phyloP scores from a whole-genome alignment of 2,329 filamentous ascomycete genomes.

The Colletotrichum sp. region DNA sequence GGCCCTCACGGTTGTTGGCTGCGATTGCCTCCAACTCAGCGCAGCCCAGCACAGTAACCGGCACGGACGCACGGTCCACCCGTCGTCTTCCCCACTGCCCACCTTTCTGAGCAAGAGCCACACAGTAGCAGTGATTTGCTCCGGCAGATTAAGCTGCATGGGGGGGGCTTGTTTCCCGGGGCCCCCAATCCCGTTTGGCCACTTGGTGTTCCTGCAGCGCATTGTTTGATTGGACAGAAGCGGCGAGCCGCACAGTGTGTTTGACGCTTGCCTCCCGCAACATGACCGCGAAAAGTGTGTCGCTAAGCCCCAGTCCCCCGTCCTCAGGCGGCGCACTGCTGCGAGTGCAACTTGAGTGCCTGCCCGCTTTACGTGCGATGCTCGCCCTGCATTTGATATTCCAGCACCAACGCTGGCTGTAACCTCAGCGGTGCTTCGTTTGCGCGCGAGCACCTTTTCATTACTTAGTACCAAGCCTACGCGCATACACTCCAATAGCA shows the following conservation, averaged over 20 bases:
- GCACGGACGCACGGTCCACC: background rate
- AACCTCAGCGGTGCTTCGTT: background rate
- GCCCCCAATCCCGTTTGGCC: background rate
- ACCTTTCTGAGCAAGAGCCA: background rate
- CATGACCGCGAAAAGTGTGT: background rate
- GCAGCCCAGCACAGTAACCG: background rate
- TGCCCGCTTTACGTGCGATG: background rate
- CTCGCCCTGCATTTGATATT: background rate
- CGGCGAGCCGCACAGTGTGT: constrained; percentile 16
- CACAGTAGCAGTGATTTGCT: constrained; percentile 5
- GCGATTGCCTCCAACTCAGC: background rate
- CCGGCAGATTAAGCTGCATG: constrained; percentile 12
- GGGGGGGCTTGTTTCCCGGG: background rate
- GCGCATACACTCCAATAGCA: background rate
- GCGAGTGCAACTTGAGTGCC: background rate
- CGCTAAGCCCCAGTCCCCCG: background rate
- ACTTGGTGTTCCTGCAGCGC: background rate
- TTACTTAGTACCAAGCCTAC: background rate
- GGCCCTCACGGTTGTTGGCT: background rate
- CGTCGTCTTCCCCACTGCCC: background rate
- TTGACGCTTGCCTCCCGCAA: background rate
- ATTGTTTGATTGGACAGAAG: constrained; percentile 8
- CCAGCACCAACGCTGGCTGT: background rate
- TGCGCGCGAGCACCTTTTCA: background rate
- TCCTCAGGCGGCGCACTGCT: background rate